Base-by-base conservation (phyloP, 345 rosid species). In the Eucalyptus cloeziana region DNA sequence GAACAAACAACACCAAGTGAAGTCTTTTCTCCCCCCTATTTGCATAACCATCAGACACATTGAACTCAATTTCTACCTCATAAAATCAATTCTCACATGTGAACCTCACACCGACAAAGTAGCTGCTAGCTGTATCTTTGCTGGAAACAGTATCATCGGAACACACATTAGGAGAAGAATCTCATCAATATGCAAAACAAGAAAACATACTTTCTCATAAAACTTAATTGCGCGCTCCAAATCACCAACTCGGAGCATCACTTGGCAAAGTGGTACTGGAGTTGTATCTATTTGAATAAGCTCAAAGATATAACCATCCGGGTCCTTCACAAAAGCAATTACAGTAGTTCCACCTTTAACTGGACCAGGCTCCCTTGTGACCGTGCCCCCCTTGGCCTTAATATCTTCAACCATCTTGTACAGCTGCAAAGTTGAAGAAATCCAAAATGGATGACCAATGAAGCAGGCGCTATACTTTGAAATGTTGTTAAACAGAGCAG, bases 321-420 rank as follows among this genome's bases (percentile, higher is more conserved):
- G 99, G 92, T 97, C 99, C 95, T 97, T 98, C 60, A 97, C 97
- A 90, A 97, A 96, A 27, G 99, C 98, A 92, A 95, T 95, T 49
- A 94, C 92, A 90, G 94, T 62, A 7, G 31, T 15, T 89, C 99
- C 98, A 89, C 98, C 98, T 94, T 97, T 93, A 86, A 98, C 99
- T 2, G 98, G 98, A 90, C 98, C 99, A 64, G 98, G 98, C 87
- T 98, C 99, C 92, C 98, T 92, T 22, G 96, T 94, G 86, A 98
- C 92, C 76, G 58, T 91, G 21, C 99, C 99, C 89, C 98, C 99
- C 89, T 94, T 92, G 89, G 98, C 97, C 89, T 95, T 96, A 22
- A 95, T 90, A 1, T 92, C 89, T 90, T 97, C 98, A 62, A 96
- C 98, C 94, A 97, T 3, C 91, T 97, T 96, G 93, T 95, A 89